Percentiles rank a stretch among this genome's conserved stretches.
phyloP scores from a whole-genome alignment of 352 stramenopile genomes.

The Elongisporangium senticosum region DNA sequence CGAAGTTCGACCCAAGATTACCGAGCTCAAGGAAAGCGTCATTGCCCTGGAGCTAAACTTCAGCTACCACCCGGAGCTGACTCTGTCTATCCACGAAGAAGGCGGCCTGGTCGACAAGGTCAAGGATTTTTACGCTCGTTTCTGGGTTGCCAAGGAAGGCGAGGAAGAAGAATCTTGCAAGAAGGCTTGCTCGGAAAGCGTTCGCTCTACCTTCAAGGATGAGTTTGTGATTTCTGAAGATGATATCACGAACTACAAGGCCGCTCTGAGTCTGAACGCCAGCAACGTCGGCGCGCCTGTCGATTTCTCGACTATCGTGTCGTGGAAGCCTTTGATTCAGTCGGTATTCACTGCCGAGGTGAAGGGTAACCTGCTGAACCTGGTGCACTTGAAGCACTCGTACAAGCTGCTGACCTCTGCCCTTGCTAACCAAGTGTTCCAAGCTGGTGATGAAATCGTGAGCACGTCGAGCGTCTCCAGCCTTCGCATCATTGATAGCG shows the following conservation, averaged over 20 bases:
- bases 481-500: slow-evolving; percentile 69
- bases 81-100: slow-evolving; percentile 47
- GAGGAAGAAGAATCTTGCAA: slow-evolving; percentile 57
- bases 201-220: slow-evolving; percentile 51
- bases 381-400: slow-evolving; percentile 84
- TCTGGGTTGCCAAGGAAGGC: slow-evolving; percentile 61
- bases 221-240: slow-evolving; percentile 54
- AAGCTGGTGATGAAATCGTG: slow-evolving; percentile 60
- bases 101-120: slow-evolving; percentile 45
- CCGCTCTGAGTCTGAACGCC: slow-evolving; percentile 34
- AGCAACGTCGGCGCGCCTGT: slow-evolving; percentile 31
- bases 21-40: slow-evolving; percentile 31
- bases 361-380: slow-evolving; percentile 69
- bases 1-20: slow-evolving; percentile 51
- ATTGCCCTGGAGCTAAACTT: slow-evolving; percentile 59
- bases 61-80: slow-evolving; percentile 32
- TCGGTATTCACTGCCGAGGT: slow-evolving; percentile 82
- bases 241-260: slow-evolving; percentile 59
- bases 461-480: slow-evolving; percentile 67
- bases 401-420: slow-evolving; percentile 56
- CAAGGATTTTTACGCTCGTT: slow-evolving; percentile 72
- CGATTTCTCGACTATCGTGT: slow-evolving; percentile 77
- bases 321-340: slow-evolving; percentile 79
- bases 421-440: slow-evolving; percentile 32
- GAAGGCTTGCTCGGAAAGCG: slow-evolving; percentile 47